Conservation (phyloP, 306 rosid genomes). For the Alnus rubra region DNA sequence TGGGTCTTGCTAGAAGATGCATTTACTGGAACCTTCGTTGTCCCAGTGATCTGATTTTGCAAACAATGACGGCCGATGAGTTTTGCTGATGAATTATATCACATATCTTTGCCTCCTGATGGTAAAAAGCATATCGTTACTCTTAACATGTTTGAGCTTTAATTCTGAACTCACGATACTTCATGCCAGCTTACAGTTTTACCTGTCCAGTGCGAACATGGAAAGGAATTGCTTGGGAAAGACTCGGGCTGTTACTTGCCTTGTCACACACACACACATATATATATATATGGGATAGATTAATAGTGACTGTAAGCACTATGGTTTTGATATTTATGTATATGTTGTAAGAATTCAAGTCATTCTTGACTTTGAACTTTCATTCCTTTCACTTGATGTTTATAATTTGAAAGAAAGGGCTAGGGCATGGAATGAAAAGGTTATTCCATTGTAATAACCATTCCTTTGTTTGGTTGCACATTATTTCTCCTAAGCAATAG, state of each 20-base stretch:
- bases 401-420: not conserved
- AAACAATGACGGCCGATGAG: not conserved
- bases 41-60: not conserved
- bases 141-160: not conserved
- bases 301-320: not conserved
- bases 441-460: too few species aligned
- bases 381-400: not conserved
- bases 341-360: not conserved
- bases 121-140: not conserved
- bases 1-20: not conserved
- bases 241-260: too few species aligned
- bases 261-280: not conserved
- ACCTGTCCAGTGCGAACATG: not conserved
- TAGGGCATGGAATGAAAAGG: not conserved
- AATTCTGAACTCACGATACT: not conserved
- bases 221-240: not conserved
- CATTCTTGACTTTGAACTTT: too few species aligned
- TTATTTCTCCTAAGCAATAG: too few species aligned
- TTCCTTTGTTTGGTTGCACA: too few species aligned
- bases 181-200: not conserved
- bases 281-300: not conserved
- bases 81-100: not conserved
- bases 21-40: not conserved
- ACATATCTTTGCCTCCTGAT: not conserved
- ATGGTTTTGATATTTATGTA: not conserved